Base-by-base conservation (phyloP, 2,329 filamentous ascomycete species). In the Sporothrix variecibatus region DNA sequence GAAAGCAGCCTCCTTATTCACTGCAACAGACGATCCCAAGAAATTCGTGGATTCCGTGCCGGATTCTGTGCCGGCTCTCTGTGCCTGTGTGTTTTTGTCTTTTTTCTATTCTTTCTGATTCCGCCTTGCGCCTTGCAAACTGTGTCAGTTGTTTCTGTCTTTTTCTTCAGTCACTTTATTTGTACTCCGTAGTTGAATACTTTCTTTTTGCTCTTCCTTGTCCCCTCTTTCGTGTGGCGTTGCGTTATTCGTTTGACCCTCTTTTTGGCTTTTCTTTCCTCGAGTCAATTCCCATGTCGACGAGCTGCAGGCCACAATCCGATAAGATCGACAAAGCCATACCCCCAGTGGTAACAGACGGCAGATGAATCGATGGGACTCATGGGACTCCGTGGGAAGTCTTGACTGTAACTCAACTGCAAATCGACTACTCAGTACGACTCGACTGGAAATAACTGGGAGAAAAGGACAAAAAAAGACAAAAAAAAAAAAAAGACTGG, bases 21-120 rank as follows among this genome's bases (percentile, higher is more conserved):
- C 23, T 67, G 64, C 64, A 67, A 67, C 40, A 31, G 64, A 67
- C 40, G 64, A 49, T 67, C 40, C 12, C 20, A n/a, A 64, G 56
- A 31, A 12, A 49, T 17, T 49, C 20, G 1, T 20, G 46, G 2
- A 2, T 17, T 20, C 12, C 20, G 46, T 49, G 43, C 43, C 43
- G 43, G 43, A 17, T 49, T 49, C 43, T 49, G 43, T 49, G 43
- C 43, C 43, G 43, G 43, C 43, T 49, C 15, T 15, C 43, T 49
- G 43, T 20, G 15, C 40, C 15, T 12, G 43, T 12, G 12, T 49
- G 43, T 26, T 8, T 12, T 56, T 56, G 7, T 26, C 23, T 23
- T 34, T 34, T 8, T n/a, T n/a, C n/a, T 26, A 23, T 53, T 26
- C n/a, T 53, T 5, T 3, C 51, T n/a, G 20, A 12, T 56, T 26